Base-by-base conservation (phyloP, 208 protist species). In the Tetramitus jugosus region DNA sequence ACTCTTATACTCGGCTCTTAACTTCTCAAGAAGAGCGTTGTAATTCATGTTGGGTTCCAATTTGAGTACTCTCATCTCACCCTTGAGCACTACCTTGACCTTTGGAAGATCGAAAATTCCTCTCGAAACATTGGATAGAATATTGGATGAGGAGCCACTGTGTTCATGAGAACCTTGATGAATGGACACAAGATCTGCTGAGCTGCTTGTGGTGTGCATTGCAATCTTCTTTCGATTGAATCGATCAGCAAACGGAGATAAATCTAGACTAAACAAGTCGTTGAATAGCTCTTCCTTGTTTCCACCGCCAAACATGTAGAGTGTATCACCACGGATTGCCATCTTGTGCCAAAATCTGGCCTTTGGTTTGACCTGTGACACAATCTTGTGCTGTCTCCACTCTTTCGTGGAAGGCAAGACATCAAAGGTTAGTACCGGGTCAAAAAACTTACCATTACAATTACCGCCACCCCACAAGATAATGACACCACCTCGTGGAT, bases 1-100 rank as follows among this genome's bases (percentile, higher is more conserved):
- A 7, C 4, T 7, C 14, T 74, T n/a, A 26, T 62, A 62, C 29
- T 62, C 56, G 8, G 10, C 26, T 62, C 8, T 10, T 62, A 62
- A 31, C 29, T 62, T 62, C 29, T 3, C 3, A 10, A 62, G 29
- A 10, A 62, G 29, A 33, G 10, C 56, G 8, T 3, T 31, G n/a
- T 31, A 62, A 31, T 23, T 62, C 3, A 62, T n/a, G 10, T 4
- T 10, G 3, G 3, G 3, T 31, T 39, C 29, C 3, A 74, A 20
- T 56, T 53, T 53, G 26, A 74, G 37, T 33, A 53, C 31, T 74
- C 67, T 74, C n/a, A 53, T 74, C 3, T 74, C 67, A 37, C 26
- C 43, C 3, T 53, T 74, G 17, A 39, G 26, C 3, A 74, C 42
- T 26, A n/a, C 20, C 37, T 74, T 74, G 42, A 74, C 39, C 23